Evolutionary conservation across 2,329 filamentous ascomycete genomes (phyloP), one percentile per base, ranked within the genome.

Genomic region (Herpomyces periplanetae): DNA sequence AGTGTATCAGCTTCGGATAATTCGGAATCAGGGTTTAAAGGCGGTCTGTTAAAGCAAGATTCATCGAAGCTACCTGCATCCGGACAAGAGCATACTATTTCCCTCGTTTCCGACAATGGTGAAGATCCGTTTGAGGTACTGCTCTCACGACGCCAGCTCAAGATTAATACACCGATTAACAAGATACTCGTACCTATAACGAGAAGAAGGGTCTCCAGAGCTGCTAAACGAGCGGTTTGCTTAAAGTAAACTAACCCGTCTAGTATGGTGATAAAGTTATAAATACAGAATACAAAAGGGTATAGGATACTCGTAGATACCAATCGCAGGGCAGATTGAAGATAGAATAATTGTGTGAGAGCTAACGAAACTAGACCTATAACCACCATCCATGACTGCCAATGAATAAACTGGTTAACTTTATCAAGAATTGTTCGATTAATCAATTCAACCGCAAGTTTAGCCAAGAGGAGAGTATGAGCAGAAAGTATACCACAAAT

Each of bases 261-360:
- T 28, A 91, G 46, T 28, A 96, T 96, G 27, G 80, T 80, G 32
- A 91, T 73, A 32, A 96, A 87, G 46, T 96, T 96, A 49, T 91
- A 96, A 27, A 91, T 57, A 47, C 80, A 96, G 40, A 96, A 96
- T 15, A 91, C 73, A 29, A 91, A 60, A 3, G 80, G 80, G 38
- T 96, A 96, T 28, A 96, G 49, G 25, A 91, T 63, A 31, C 69
- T 87, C 10, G 80, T 91, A 21, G 73, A 88, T 37, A 84, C 71
- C 20, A 96, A 50, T 39, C 87, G 87, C 25, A 96, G 49, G 20
- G 80, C 80, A 16, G 68, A 56, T 34, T 96, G 80, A 24, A 96
- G 54, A 38, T 84, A 91, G 41, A 87, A 96, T 4, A 96, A 51
- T 38, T 96, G 80, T 17, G 59, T 64, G 17, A 96, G 49, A 3